Percentiles rank a stretch among this genome's conserved stretches.
These are phyloP conservation scores for Hanseniaspora lindneri DNA, from an alignment of 805 yeast genomes.

Conservation along the genomic window DNA sequence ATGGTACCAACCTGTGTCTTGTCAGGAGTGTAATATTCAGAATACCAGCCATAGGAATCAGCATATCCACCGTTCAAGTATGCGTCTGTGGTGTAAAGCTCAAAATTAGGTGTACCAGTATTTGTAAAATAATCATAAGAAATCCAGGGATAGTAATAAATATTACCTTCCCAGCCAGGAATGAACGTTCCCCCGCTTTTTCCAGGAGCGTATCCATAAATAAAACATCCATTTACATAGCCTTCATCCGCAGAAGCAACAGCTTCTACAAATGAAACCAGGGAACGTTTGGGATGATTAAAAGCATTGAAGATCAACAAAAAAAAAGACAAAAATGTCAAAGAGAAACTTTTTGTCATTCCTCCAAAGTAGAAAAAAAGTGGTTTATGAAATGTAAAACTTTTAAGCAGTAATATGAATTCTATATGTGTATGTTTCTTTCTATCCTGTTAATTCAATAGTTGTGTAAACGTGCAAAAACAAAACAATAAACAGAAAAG, in stretches of 20 bases:
- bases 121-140: not conserved
- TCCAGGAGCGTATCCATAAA: not conserved
- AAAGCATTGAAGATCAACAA: not conserved
- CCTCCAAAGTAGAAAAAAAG: too few species aligned
- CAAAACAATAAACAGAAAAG: too few species aligned
- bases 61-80: slow-evolving; percentile 15
- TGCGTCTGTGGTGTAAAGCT: not conserved
- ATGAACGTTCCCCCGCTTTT: not conserved
- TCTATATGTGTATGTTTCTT: too few species aligned
- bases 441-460: too few species aligned
- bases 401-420: too few species aligned
- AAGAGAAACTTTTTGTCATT: not conserved
- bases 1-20: not conserved
- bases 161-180: slow-evolving; percentile 15
- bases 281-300: not conserved
- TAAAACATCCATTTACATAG: slow-evolving; percentile 15
- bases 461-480: too few species aligned
- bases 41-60: not conserved
- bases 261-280: slow-evolving; percentile 5
- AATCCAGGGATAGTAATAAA: slow-evolving; percentile 15
- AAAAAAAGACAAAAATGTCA: not conserved
- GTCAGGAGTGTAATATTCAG: not conserved
- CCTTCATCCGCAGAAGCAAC: slow-evolving; percentile 4
- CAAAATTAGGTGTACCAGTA: slow-evolving; percentile 1
- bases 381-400: too few species aligned